Percentiles rank a stretch among this genome's conserved stretches.
Conservation (phyloP, 208 protist species). For the Wallacemonas collosoma region DNA sequence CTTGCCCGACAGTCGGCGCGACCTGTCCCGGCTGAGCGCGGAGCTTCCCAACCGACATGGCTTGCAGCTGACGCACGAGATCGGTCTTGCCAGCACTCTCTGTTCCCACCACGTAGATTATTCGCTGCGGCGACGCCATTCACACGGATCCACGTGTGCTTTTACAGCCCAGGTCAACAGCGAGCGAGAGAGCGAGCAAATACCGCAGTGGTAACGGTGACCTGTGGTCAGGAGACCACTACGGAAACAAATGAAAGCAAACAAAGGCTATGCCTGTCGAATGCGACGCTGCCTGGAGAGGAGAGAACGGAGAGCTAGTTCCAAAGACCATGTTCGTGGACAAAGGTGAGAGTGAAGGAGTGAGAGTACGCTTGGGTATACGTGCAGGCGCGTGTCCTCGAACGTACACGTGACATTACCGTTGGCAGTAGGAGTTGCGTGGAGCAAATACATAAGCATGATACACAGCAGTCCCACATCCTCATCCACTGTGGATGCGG, state of each 20-base stretch:
- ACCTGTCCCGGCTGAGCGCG: conserved; percentile 26
- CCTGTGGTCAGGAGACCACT: neutral
- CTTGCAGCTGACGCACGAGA: conserved; percentile 56
- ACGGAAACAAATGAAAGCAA: neutral
- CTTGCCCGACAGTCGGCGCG: conserved; percentile 68
- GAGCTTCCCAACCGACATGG: conserved; percentile 34
- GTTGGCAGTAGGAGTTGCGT: too few species aligned
- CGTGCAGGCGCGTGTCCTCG: too few species aligned
- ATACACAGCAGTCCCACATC: too few species aligned
- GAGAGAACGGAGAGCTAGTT: neutral
- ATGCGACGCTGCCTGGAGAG: neutral
- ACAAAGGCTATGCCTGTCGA: neutral
- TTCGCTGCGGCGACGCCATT: neutral
- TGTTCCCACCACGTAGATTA: conserved; percentile 67
- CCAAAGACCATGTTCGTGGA: too few species aligned
- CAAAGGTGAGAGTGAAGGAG: too few species aligned
- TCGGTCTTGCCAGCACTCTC: conserved; percentile 72
- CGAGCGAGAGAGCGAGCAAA: too few species aligned
- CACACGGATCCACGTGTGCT: too few species aligned
- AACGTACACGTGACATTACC: too few species aligned
- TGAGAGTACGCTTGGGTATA: too few species aligned
- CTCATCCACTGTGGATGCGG: too few species aligned
- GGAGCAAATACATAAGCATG: too few species aligned
- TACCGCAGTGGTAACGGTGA: neutral
- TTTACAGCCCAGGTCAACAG: too few species aligned